Base-by-base conservation (phyloP, 164 flowering plant species). In the Magnolia kwangsiensis region DNA sequence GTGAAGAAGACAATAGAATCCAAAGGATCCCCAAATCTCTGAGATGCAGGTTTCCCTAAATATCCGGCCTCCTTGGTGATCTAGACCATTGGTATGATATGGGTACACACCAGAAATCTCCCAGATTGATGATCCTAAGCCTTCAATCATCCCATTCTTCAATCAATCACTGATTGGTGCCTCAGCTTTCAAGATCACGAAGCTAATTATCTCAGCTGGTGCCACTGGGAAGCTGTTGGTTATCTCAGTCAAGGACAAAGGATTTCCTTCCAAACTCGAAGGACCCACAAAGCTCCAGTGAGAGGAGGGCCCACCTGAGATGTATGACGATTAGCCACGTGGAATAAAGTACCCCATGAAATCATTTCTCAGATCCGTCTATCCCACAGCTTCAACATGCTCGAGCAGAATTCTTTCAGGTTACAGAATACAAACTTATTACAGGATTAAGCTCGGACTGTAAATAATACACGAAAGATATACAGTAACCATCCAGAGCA, bases 391-490 rank as follows among this genome's bases (percentile, higher is more conserved):
- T 8, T 65, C 24, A 23, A 13, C 24, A 24, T 13, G 21, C 31
- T 23, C 21, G 14, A 24, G 11, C 68, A 13, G 65, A n/a, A 63
- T 63, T 67, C 92, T 90, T 91, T 67, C 77, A 13, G 49, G 77
- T 68, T 72, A 78, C 78, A 77, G 21, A 78, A 49, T 81, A 70
- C 45, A 72, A 83, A 51, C 74, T 85, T 81, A 78, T 83, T 81
- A 82, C 82, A 77, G 21, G 75, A 79, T 21, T 72, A 71, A 77
- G 78, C 69, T 18, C 74, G 20, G 71, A 31, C 31, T 9, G 11
- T 20, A 71, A 78, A 80, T 29, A 19, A 50, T 65, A 65, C 55
- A 64, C 19, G 71, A 73, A 76, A 68, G 50, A 75, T 72, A 78
- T 82, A 80, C 59, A 55, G 75, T 31, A 76, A 70, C 76, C 75